Conservation (phyloP, 1,284 basidiomycete species). For the Ustilago curta region DNA sequence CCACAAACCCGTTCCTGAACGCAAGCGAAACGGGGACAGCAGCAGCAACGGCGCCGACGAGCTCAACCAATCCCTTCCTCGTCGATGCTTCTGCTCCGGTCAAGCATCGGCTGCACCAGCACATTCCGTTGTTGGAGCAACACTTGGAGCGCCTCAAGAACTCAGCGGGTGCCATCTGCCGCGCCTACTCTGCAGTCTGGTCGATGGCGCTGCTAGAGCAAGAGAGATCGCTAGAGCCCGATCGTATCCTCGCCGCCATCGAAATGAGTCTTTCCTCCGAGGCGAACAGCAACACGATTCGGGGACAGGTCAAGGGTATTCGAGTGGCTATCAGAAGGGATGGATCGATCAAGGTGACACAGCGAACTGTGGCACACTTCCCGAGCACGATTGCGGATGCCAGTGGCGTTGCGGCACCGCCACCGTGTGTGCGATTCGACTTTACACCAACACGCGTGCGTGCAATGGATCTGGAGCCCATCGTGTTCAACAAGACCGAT, state of each 20-base stretch:
- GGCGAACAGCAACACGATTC: neutral
- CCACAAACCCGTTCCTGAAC: slow-evolving; percentile 39
- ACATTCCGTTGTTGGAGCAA: slow-evolving; percentile 35
- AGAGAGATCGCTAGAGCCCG: slow-evolving; percentile 20
- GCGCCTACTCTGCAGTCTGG: slow-evolving; percentile 39
- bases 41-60: neutral
- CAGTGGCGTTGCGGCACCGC: neutral
- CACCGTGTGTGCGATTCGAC: slow-evolving; percentile 40
- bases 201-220: slow-evolving; percentile 32
- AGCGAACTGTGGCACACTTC: slow-evolving; percentile 37
- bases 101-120: slow-evolving; percentile 32
- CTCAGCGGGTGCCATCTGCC: slow-evolving; percentile 46
- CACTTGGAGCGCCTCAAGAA: slow-evolving; percentile 39
- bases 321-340: slow-evolving; percentile 34
- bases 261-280: slow-evolving; percentile 18
- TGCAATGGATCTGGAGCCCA: slow-evolving; percentile 45
- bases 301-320: slow-evolving; percentile 35
- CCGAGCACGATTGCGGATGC: slow-evolving; percentile 22
- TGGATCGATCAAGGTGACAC: slow-evolving; percentile 31
- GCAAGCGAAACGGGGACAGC: slow-evolving; percentile 5
- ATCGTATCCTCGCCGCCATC: slow-evolving; percentile 35
- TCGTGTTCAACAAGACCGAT: slow-evolving; percentile 55
- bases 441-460: slow-evolving; percentile 36
- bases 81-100: slow-evolving; percentile 2
- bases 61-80: slow-evolving; percentile 36